Evolutionary conservation across 768 basidiomycete species (phyloP).

Genomic region (Mycena vulgaris): DNA sequence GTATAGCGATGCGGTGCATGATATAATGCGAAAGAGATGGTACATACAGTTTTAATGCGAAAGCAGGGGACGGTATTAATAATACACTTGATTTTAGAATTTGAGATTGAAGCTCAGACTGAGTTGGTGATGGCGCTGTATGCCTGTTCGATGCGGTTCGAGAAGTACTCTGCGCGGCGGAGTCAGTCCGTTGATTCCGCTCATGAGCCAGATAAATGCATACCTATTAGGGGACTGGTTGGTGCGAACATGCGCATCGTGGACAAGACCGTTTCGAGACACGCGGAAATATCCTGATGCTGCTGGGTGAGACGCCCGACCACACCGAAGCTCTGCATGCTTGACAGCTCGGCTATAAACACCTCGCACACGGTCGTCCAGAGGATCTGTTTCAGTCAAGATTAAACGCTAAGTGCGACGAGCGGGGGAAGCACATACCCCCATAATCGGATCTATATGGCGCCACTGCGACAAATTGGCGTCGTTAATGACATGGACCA

Average conservation of each 20-base stretch:
- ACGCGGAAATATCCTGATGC: slow-evolving; percentile 17
- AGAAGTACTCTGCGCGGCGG: slow-evolving; percentile 16
- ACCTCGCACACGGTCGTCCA: slow-evolving; percentile 32
- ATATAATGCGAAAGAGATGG: too few species aligned
- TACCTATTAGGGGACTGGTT: slow-evolving; percentile 27
- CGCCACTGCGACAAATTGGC: slow-evolving; percentile 20
- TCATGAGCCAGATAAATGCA: too few species aligned
- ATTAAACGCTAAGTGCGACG: neutral
- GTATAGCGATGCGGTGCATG: too few species aligned
- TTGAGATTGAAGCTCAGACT: too few species aligned
- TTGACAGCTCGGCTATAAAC: slow-evolving; percentile 25
- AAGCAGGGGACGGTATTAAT: too few species aligned
- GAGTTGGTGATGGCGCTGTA: neutral
- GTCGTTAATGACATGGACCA: slow-evolving; percentile 28
- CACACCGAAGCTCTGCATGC: slow-evolving; percentile 8
- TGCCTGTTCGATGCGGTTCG: slow-evolving; percentile 7
- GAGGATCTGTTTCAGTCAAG: slow-evolving; percentile 14
- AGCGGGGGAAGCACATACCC: slow-evolving; percentile 7
- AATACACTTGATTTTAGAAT: neutral
- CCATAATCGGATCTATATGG: slow-evolving; percentile 39
- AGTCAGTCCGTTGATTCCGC: too few species aligned
- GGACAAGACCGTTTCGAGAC: slow-evolving; percentile 18
- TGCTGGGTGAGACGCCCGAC: slow-evolving; percentile 7
- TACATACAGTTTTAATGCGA: too few species aligned
- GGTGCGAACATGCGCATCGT: slow-evolving; percentile 18